Evolutionary conservation across 2,329 filamentous ascomycete genomes (phyloP), one percentile per base, ranked within the genome.

Genomic region (Pestalotiopsis sp.): DNA sequence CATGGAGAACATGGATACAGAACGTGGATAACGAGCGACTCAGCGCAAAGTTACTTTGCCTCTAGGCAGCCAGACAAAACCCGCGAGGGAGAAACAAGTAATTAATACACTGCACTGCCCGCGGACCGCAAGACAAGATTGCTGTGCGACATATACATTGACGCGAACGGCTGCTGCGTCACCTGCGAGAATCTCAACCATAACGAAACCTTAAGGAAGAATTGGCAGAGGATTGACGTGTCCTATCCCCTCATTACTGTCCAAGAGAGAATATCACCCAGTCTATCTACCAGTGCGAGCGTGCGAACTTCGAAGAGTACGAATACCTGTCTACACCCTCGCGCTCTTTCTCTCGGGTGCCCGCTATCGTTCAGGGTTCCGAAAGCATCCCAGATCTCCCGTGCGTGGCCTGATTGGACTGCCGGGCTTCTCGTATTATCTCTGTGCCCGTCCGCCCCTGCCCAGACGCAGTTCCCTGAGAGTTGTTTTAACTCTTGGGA

Each of bases 141-240:
- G 31, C 60, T 23, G 31, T 36, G 38, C n/a, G 31, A 63, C 23
- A 63, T 38, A 39, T 63, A 12, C n/a, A 39, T 38, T 41, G 36
- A 39, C 39, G 62, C n/a, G 57, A 36, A 60, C 57, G 27, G 38
- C n/a, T 56, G 63, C 49, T 66, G 63, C 63, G 63, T 66, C 63
- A 66, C 63, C 45, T 66, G 25, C 20, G 49, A 66, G 23, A 66
- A 58, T 39, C 63, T 31, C 31, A 39, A 66, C 63, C 63, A 66
- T 25, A 52, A 23, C 52, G 27, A 66, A 66, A 56, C 63, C 27
- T 65, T 56, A 41, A 58, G 20, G 36, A 57, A 14, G 57, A 17
- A n/a, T 17, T 7, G 31, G 27, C 59, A 39, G 45, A 23, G 5
- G 45, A 23, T 52, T n/a, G 6, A 52, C 45, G 45, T 52, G 45